Base-by-base conservation (phyloP, 768 basidiomycete genomes). In the Tubosaeta sp. region DNA sequence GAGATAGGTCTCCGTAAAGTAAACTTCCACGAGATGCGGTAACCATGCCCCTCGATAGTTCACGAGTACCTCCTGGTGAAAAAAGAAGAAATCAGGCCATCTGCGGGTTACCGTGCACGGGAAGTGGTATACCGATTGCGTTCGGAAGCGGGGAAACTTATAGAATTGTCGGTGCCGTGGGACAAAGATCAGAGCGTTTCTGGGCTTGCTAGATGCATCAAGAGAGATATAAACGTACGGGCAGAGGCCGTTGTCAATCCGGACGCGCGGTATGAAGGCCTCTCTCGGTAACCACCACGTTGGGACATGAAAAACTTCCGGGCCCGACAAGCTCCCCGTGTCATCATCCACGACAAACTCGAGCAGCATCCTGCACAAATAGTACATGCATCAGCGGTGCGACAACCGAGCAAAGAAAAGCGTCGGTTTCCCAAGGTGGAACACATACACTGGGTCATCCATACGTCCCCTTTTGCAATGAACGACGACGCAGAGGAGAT, bases 141-240 rank as follows among this genome's bases (percentile, higher is more conserved):
- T 55, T 36, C 55, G 49, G 18, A 61, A 64, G 9, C 35, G 46
- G 12, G 61, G 61, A 19, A 58, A 62, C 39, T 60, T 64, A 51
- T 54, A 58, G 46, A 60, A 61, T 19, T 25, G 62, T 32, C 58
- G 51, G 24, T 6, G 27, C 13, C 21, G 35, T 4, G 51, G 35
- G 48, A 61, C 54, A 34, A 61, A 61, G 6, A 62, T 21, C 34
- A 64, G 22, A 0, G 58, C 49, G 10, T 57, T 48, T 12, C 40
- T 48, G 21, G 58, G 61, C 19, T 53, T 51, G 21, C 36, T 52
- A 4, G 48, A n/a, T 2, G 51, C 9, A 41, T 45, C 46, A 35
- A 63, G 51, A 14, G 55, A 52, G 38, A 63, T 31, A 6, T 54
- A 57, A 4, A 19, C 58, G 19, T 58, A 64, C 1, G 61, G 55